Evolutionary conservation across 768 basidiomycete species (phyloP), one percentile per base, ranked within the genome.

Genomic region (Antrodiella citrinella): DNA sequence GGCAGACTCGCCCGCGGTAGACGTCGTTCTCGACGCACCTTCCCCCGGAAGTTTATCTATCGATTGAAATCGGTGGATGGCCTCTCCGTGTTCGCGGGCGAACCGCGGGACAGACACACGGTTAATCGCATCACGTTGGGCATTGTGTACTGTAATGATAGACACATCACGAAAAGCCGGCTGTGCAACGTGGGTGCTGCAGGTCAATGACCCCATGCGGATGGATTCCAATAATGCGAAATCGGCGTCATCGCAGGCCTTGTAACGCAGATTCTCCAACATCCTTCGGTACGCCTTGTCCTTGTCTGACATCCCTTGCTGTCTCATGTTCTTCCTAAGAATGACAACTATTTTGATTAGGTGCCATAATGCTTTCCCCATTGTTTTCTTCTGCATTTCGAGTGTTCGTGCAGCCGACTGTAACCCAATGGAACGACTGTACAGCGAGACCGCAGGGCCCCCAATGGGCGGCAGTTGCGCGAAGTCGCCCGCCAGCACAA

Each of bases 401-500:
- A 35, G 15, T 7, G 30, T 35, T 15, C 15, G 7, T 7, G 30
- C 30, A 35, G 7, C 15, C 13, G 26, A 22, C 12, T 35, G 18
- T 15, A n/a, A 15, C 39, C 45, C 38, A 13, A 42, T 50, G n/a
- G 19, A 35, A 21, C 49, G 23, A 2, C 45, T 35, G 15, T 24
- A 12, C 11, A 20, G 35, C 3, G 38, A 44, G 1, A 50, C 51
- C 13, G 23, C 38, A 12, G 7, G 1, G 21, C 51, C 59, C 26
- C 63, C 69, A 2, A 67, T 35, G 2, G 60, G 21, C 13, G 46
- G 47, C 1, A 74, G 51, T 42, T 75, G 72, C 4, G 69, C 70
- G 65, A 74, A 73, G 48, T 75, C 73, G n/a, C 72, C 71, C 12
- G 72, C 69, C 12, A 74, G 64, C n/a, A 73, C 66, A 42, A 74